Conservation (phyloP, 1,284 basidiomycete genomes). For the Ustilago esculenta region DNA sequence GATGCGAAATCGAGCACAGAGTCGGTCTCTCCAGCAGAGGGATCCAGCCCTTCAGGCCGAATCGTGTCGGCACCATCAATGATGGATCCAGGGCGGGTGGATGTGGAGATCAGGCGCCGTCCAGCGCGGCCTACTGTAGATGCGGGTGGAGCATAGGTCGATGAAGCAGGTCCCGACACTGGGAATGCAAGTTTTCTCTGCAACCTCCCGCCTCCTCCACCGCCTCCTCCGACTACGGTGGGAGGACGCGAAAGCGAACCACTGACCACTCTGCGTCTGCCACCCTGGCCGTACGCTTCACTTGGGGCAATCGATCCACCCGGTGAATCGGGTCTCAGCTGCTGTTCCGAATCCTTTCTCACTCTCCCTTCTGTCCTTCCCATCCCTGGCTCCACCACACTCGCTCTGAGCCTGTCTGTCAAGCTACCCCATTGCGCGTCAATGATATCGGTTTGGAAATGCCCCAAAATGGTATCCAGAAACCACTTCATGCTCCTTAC, state of each 20-base stretch:
- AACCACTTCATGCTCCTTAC: constrained; percentile 90
- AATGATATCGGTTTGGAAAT: constrained; percentile 82
- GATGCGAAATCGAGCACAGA: constrained; percentile 77
- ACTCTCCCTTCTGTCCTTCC: constrained; percentile 1
- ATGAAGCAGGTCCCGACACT: constrained; percentile 37
- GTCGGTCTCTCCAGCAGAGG: constrained; percentile 10
- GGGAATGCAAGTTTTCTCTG: constrained; percentile 33
- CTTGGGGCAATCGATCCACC: constrained; percentile 20
- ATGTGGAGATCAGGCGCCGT: constrained; percentile 30
- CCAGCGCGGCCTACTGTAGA: constrained; percentile 11
- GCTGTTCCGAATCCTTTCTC: constrained; percentile 30
- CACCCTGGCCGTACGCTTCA: constrained; percentile 27
- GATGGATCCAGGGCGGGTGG: constrained; percentile 32
- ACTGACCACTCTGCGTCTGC: constrained; percentile 14
- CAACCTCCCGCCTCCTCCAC: constrained; percentile 3
- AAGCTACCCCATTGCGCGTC: constrained; percentile 81
- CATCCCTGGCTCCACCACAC: constrained; percentile 2
- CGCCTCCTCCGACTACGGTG: constrained; percentile 11
- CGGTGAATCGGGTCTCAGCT: constrained; percentile 7
- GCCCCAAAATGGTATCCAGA: constrained; percentile 77
- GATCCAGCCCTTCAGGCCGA: constrained; percentile 11
- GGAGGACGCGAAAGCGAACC: constrained; percentile 22
- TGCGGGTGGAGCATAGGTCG: constrained; percentile 5
- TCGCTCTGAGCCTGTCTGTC: constrained; percentile 71
- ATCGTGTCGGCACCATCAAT: constrained; percentile 29